Conservation (phyloP, 371 early-diverging fungal genomes). For the Zancudomyces culisetae region DNA sequence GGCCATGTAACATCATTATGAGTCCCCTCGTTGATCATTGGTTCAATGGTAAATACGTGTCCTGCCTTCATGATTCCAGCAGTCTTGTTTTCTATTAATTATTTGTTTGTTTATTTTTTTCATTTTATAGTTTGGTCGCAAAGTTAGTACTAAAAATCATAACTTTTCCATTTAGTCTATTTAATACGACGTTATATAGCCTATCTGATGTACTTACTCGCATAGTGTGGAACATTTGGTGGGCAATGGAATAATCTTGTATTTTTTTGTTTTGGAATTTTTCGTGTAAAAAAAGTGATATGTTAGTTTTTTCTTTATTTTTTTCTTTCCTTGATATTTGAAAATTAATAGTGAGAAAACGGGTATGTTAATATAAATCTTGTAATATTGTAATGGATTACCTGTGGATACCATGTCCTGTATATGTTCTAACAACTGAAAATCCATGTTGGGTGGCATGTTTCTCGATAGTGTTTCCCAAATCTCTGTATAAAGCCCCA, state of each 20-base stretch:
- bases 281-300: too few species aligned
- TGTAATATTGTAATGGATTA: not conserved
- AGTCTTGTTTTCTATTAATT: slow-evolving; percentile 52
- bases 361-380: not conserved
- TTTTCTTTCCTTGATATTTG: too few species aligned
- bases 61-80: slow-evolving; percentile 84
- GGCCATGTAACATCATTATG: slow-evolving; percentile 56
- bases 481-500: slow-evolving; percentile 70
- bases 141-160: too few species aligned
- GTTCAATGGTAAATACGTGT: slow-evolving; percentile 92
- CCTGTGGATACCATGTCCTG: slow-evolving; percentile 77
- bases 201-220: slow-evolving; percentile 23
- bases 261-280: not conserved
- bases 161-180: too few species aligned
- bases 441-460: slow-evolving; percentile 63
- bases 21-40: slow-evolving; percentile 81
- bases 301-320: too few species aligned
- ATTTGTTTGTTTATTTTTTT: too few species aligned
- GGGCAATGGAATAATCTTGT: slow-evolving; percentile 58
- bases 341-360: too few species aligned
- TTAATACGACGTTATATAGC: too few species aligned
- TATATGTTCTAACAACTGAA: slow-evolving; percentile 79
- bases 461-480: slow-evolving; percentile 76
- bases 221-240: slow-evolving; percentile 84
- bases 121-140: too few species aligned